Base-by-base conservation (phyloP, 306 rosid species). In the Parietaria judaica region DNA sequence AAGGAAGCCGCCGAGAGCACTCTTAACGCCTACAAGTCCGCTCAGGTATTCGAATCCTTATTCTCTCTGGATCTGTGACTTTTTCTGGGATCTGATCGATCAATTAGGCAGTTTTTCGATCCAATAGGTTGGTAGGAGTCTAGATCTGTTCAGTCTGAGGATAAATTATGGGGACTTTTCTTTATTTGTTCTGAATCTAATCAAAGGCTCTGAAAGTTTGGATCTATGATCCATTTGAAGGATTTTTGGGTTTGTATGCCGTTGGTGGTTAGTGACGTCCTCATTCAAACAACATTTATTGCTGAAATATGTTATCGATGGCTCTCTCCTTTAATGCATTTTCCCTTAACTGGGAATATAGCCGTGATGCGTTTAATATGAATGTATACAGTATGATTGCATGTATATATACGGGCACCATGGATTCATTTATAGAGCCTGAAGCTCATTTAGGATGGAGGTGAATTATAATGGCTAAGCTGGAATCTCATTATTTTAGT, bases 1-100 rank as follows among this genome's bases (percentile, higher is more conserved):
- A 94, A 94, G 79, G 99, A 84, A 69, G 95, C 99, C n/a, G 97
- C 99, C 2, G 97, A 88, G 75, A 84, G 95, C 81, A 94, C 99
- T 1, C 99, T 94, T 65, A 62, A 88, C 23, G 97, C 97, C 46
- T 94, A 94, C 85, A 94, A 88, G 75, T 64, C 97, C 45, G 99
- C 99, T 70, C 97, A 94, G 97, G 99, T 94, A 60, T 41, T 3
- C 43, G 4, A 2, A 13, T 35, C 23, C 31, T 31, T 36, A 34
- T 38, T 14, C 3, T 31, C 39, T 13, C 17, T 44, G 34, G 54
- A 39, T 17, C 17, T 14, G 34, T 36, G 12, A 52, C 16, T 44
- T 51, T 36, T 16, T 10, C 13, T 17, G 13, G 12, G 36, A 14
- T 58, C 46, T 17, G 34, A 13, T 36, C 11, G 31, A 23, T 23